These are phyloP conservation scores for Alternaria alternata DNA, from an alignment of 2,329 filamentous ascomycete species.

Conservation along the genomic window DNA sequence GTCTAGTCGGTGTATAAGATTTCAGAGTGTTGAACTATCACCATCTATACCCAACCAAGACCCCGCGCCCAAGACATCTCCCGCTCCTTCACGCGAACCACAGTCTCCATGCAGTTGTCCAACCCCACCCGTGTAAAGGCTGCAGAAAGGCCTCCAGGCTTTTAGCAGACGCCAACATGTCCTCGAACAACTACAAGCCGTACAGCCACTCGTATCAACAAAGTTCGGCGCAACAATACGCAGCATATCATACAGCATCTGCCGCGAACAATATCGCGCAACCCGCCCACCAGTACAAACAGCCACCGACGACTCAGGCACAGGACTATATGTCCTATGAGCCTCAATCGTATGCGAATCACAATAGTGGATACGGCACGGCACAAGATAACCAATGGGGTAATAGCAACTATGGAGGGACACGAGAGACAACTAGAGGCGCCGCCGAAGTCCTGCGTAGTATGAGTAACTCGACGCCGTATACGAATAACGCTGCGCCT, in stretches of 20 bases:
- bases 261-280: constrained; percentile 35
- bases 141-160: constrained; percentile 3
- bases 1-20: not conserved
- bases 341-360: constrained; percentile 29
- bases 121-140: constrained; percentile 7
- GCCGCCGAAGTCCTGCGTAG: constrained; percentile 46
- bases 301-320: constrained; percentile 31
- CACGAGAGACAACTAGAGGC: constrained; percentile 36
- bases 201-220: constrained; percentile 42
- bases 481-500: constrained; percentile 26
- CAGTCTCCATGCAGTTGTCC: constrained; percentile 12
- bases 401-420: constrained; percentile 33
- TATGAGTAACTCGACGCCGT: constrained; percentile 42
- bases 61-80: not conserved
- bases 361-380: constrained; percentile 30
- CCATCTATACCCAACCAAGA: not conserved
- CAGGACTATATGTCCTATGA: constrained; percentile 42
- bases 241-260: constrained; percentile 36
- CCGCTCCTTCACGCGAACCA: constrained; percentile 7
- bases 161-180: constrained; percentile 27
- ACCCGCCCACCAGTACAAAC: constrained; percentile 37
- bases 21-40: not conserved
- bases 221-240: constrained; percentile 39
- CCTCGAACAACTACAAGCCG: constrained; percentile 36
- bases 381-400: constrained; percentile 35